A percentile compares a stretch with the other conserved stretches of the same genome.
Conservation (phyloP, 2,329 filamentous ascomycete species). For the Beauveria asiatica region DNA sequence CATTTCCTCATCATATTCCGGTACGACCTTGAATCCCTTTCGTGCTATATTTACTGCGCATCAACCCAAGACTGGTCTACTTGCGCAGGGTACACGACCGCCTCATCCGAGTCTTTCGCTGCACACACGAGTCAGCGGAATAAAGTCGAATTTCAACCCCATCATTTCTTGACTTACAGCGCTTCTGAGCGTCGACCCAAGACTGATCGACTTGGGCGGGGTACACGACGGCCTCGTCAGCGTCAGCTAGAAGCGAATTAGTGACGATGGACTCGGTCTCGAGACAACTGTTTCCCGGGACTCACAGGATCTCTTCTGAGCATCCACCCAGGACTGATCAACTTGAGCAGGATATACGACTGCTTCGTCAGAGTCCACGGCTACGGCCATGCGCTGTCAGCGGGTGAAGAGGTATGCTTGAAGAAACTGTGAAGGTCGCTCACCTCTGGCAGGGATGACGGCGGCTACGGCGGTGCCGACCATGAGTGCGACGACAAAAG, state of each 20-base stretch:
- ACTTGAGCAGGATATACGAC: neutral
- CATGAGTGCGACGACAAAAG: neutral
- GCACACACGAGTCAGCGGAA: neutral
- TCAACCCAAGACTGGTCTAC: neutral
- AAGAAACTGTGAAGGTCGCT: neutral
- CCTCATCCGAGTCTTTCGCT: neutral
- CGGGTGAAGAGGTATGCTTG: too few species aligned
- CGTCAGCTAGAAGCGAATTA: neutral
- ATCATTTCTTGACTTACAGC: neutral
- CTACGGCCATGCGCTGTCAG: neutral
- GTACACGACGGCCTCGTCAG: neutral
- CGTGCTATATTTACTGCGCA: neutral
- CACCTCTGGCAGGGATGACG: neutral
- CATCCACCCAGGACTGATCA: neutral
- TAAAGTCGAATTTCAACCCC: neutral
- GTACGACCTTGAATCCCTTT: too few species aligned
- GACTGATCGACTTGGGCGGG: neutral
- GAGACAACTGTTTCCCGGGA: neutral
- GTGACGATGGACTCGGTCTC: too few species aligned
- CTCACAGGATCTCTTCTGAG: neutral
- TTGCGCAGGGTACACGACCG: neutral
- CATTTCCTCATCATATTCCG: too few species aligned
- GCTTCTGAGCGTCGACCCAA: neutral
- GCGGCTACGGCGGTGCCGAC: neutral
- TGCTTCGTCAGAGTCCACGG: neutral